These are phyloP conservation scores for Termitomyces sp. DNA, from an alignment of 768 basidiomycete species.

Conservation along the genomic window DNA sequence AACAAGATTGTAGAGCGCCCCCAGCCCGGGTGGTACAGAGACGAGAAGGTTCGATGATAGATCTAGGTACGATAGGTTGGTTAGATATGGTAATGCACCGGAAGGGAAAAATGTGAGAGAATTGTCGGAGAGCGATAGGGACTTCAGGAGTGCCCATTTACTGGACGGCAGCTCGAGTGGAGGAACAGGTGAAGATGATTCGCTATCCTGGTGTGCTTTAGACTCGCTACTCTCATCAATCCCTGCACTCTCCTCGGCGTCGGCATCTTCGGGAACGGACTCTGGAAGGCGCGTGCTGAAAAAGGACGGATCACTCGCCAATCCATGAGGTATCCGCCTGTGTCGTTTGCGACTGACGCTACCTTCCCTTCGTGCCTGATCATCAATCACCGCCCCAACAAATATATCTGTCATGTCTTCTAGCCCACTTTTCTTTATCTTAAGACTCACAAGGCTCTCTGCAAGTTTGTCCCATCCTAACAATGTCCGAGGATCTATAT, in stretches of 20 bases:
- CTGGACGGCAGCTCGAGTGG: slow-evolving; percentile 41
- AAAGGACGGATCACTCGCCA: slow-evolving; percentile 38
- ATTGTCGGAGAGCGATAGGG: slow-evolving; percentile 77
- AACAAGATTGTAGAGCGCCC: slow-evolving; percentile 67
- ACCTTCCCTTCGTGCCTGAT: slow-evolving; percentile 59
- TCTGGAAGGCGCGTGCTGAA: slow-evolving; percentile 46
- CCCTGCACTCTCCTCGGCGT: slow-evolving; percentile 16
- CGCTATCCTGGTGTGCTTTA: slow-evolving; percentile 11
- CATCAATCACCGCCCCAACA: slow-evolving; percentile 73
- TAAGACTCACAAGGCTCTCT: slow-evolving; percentile 65
- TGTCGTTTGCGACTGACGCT: slow-evolving; percentile 40
- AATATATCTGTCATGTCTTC: slow-evolving; percentile 79
- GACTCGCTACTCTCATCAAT: slow-evolving; percentile 14
- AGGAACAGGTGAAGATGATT: slow-evolving; percentile 23
- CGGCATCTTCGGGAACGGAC: slow-evolving; percentile 47
- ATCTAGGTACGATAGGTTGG: slow-evolving; percentile 77
- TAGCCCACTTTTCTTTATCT: slow-evolving; percentile 72
- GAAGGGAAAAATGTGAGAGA: slow-evolving; percentile 75
- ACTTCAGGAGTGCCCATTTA: slow-evolving; percentile 73
- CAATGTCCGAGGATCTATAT: slow-evolving; percentile 77
- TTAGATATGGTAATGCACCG: slow-evolving; percentile 58
- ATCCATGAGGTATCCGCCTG: slow-evolving; percentile 34
- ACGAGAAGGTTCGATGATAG: slow-evolving; percentile 89
- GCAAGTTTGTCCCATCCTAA: slow-evolving; percentile 81
- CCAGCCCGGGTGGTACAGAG: slow-evolving; percentile 76